Conservation (phyloP, 2,329 filamentous ascomycete species). For the Stagonosporopsis chrysanthemi region DNA sequence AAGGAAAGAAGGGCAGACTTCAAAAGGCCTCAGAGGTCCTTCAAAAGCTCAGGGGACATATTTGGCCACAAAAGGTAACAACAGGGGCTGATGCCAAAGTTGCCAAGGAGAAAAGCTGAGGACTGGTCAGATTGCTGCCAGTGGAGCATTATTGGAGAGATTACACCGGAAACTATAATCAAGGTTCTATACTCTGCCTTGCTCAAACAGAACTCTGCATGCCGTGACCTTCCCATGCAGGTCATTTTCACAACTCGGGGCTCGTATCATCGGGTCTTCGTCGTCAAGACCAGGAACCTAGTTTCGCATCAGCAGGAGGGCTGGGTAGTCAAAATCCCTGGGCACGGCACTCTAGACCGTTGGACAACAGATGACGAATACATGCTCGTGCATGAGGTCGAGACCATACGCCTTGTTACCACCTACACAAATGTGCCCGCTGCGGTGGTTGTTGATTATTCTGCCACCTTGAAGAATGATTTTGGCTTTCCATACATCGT, state of each 20-base stretch:
- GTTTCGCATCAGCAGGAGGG: neutral
- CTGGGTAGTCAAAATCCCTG: constrained; percentile 10
- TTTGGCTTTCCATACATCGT: constrained; percentile 29
- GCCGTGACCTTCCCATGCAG: neutral
- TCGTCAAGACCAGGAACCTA: neutral
- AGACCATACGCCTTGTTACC: constrained; percentile 4
- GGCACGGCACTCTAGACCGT: neutral
- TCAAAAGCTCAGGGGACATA: too few species aligned
- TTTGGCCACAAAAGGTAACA: too few species aligned
- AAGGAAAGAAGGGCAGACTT: too few species aligned
- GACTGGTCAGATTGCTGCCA: neutral
- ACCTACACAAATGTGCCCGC: constrained; percentile 17
- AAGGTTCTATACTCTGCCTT: neutral
- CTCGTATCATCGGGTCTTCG: constrained; percentile 1
- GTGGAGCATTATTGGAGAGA: constrained; percentile 2
- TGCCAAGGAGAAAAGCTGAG: too few species aligned
- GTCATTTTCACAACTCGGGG: neutral
- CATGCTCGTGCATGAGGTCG: constrained; percentile 5
- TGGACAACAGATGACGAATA: constrained; percentile 4
- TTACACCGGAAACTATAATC: neutral
- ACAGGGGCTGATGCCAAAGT: too few species aligned
- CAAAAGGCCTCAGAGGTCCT: too few species aligned
- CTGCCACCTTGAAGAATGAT: constrained; percentile 22
- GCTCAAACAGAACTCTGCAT: neutral
- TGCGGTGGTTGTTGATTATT: constrained; percentile 20